A percentile compares a stretch with the other conserved stretches of the same genome.
These are phyloP conservation scores for Graphiopsis chlorocephala DNA, from an alignment of 2,329 filamentous ascomycete genomes.

Conservation along the genomic window DNA sequence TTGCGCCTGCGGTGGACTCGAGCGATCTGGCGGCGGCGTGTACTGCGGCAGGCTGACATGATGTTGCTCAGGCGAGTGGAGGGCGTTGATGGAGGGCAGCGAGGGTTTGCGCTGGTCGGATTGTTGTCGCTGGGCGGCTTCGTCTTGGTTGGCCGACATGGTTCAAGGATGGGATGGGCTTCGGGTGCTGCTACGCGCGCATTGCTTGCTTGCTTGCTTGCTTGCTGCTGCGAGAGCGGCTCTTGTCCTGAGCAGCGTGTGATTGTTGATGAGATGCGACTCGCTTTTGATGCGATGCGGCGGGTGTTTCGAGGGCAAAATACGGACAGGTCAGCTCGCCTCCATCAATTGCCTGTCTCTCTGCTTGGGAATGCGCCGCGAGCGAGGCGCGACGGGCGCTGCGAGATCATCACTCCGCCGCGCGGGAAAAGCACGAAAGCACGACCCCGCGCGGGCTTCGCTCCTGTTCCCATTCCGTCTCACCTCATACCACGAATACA, in stretches of 20 bases:
- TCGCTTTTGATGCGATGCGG: neutral
- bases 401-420: neutral
- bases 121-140: neutral
- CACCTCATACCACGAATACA: neutral
- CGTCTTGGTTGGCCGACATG: conserved; percentile 23
- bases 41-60: conserved; percentile 15
- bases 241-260: neutral
- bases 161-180: conserved; percentile 33
- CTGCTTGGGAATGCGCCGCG: neutral
- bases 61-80: conserved; percentile 23
- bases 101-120: conserved; percentile 22
- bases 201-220: conserved; percentile 17
- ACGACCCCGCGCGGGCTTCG: neutral
- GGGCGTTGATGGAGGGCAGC: conserved; percentile 21
- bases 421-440: neutral
- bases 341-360: neutral
- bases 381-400: neutral
- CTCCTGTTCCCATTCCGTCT: neutral
- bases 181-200: conserved; percentile 18
- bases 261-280: neutral
- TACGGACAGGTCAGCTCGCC: neutral
- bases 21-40: conserved; percentile 10
- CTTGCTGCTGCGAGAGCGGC: neutral
- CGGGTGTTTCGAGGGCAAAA: neutral
- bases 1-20: conserved; percentile 16